phyloP scores from a whole-genome alignment of 2,329 filamentous ascomycete genomes.

The Onygenales sp. region DNA sequence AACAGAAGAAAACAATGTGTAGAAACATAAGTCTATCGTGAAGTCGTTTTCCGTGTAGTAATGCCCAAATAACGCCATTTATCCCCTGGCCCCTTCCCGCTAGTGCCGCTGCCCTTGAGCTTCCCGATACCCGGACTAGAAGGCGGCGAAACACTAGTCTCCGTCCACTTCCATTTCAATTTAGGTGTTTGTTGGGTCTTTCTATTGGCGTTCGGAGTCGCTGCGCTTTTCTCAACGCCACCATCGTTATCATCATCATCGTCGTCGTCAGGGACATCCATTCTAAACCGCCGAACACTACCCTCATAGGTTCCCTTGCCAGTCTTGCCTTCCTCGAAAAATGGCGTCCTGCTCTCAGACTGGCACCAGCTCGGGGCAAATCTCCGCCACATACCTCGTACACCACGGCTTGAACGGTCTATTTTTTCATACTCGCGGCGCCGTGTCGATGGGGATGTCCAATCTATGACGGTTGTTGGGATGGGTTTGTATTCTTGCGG shows the following conservation, averaged over 20 bases:
- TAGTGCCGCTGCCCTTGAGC: neutral
- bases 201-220: neutral
- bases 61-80: slow-evolving; percentile 1
- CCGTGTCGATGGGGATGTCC: slow-evolving; percentile 36
- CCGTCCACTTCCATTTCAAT: slow-evolving; percentile 2
- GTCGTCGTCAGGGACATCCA: slow-evolving; percentile 32
- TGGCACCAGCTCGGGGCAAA: slow-evolving; percentile 34
- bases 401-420: slow-evolving; percentile 33
- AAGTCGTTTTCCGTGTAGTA: neutral
- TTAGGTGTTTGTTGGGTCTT: neutral
- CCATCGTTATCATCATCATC: slow-evolving; percentile 5
- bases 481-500: slow-evolving; percentile 13
- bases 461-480: slow-evolving; percentile 35
- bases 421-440: slow-evolving; percentile 45
- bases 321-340: slow-evolving; percentile 31
- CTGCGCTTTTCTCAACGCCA: neutral
- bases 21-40: neutral
- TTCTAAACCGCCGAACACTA: slow-evolving; percentile 36
- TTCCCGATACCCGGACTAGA: neutral
- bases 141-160: neutral
- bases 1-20: neutral
- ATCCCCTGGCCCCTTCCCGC: neutral
- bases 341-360: slow-evolving; percentile 24
- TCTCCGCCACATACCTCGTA: slow-evolving; percentile 33
- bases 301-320: slow-evolving; percentile 32